Evolutionary conservation across 768 basidiomycete species (phyloP), one percentile per base, ranked within the genome.

Genomic region (Galerina marginata): DNA sequence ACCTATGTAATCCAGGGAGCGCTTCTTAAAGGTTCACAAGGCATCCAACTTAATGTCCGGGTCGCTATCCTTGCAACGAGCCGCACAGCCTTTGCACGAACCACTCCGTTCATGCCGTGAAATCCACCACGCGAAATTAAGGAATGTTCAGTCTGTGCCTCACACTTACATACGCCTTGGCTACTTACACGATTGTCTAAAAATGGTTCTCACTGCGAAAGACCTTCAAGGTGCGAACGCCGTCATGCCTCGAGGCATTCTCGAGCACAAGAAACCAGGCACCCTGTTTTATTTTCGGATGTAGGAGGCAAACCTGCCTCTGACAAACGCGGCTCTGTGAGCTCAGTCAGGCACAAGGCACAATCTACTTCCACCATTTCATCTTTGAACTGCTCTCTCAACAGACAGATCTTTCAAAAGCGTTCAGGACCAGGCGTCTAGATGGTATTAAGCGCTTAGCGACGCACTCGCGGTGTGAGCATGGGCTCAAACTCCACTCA

Each of bases 291-390:
- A 23, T 38, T 40, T 38, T 39, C 46, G 39, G 20, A 20, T 20
- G 20, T 20, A 20, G 20, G 20, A 20, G 20, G 56, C 46, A 39
- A 38, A 20, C 56, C 56, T 47, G 56, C 47, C 40, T 48, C 54
- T 55, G 33, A 55, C 42, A 55, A 36, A 37, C 54, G 12, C 23
- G 40, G 29, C 6, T 33, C 45, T 25, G 20, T 37, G 12, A 16
- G 23, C 23, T 39, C 15, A 33, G n/a, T 42, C 46, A 57, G 56
- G 47, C 40, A 40, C 56, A 57, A 49, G 56, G 56, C 56, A 57
- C 56, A 40, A 15, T n/a, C 44, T 12, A 56, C 37, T 39, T 48
- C 26, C 38, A 14, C 36, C 25, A 29, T 38, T 10, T 47, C 55
- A 40, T 56, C 36, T 47, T 40, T 25, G 39, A 33, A 33, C 5